A percentile compares a stretch with the other conserved stretches of the same genome.
phyloP scores from a whole-genome alignment of 2,329 filamentous ascomycete species.

The Talaromyces sp. region DNA sequence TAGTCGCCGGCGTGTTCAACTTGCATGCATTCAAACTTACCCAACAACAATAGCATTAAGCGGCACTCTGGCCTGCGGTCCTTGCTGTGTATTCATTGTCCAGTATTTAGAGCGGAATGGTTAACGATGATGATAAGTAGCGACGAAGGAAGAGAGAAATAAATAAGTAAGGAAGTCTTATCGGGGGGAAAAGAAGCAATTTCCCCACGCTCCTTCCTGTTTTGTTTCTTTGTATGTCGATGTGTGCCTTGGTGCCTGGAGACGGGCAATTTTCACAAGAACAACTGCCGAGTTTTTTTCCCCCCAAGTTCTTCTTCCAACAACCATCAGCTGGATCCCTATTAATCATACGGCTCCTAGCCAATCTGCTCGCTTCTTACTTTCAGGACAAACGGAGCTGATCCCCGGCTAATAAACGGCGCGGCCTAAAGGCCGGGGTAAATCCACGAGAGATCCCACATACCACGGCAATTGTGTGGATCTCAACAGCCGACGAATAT shows the following conservation, averaged over 20 bases:
- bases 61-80: constrained; percentile 26
- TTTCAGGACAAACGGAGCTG: neutral
- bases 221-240: neutral
- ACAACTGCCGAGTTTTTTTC: neutral
- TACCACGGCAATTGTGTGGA: neutral
- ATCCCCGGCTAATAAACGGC: neutral
- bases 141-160: neutral
- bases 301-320: neutral
- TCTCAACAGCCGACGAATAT: neutral
- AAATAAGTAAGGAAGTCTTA: neutral
- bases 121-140: neutral
- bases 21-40: constrained; percentile 23
- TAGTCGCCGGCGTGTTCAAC: neutral
- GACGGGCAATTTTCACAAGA: neutral
- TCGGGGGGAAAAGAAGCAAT: neutral
- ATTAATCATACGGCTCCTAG: neutral
- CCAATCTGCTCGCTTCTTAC: neutral
- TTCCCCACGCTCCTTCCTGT: neutral
- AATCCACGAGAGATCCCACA: neutral
- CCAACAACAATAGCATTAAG: constrained; percentile 34
- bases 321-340: neutral
- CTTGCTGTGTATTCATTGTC: constrained; percentile 18
- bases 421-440: neutral
- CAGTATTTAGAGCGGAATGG: too few species aligned
- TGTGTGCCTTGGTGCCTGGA: neutral